A percentile compares a stretch with the other conserved stretches of the same genome.
These are phyloP conservation scores for Fusarium pseudoanthophilum DNA, from an alignment of 2,329 filamentous ascomycete genomes.

Conservation along the genomic window DNA sequence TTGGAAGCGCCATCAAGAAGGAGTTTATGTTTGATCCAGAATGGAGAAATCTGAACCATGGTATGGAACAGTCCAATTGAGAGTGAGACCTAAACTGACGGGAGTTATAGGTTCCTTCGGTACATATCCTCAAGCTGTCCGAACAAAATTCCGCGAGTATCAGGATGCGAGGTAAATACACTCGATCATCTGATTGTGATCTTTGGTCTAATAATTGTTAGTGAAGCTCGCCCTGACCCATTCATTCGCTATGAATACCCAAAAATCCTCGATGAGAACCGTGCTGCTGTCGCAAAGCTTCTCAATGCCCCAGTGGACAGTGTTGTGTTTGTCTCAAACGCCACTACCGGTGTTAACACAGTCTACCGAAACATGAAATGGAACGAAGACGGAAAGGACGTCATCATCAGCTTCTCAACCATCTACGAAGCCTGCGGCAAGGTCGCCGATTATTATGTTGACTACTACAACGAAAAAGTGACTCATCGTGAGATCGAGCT, in stretches of 20 bases:
- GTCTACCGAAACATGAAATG: constrained; percentile 81
- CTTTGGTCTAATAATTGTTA: not conserved
- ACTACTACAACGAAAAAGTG: constrained; percentile 65
- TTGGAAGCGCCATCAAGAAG: constrained; percentile 60
- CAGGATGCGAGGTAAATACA: constrained; percentile 62
- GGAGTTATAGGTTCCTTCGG: constrained; percentile 76
- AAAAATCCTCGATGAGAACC: constrained; percentile 71
- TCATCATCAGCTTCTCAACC: constrained; percentile 81
- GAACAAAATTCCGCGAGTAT: constrained; percentile 68
- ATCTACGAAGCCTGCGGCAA: constrained; percentile 84
- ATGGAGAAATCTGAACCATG: constrained; percentile 83
- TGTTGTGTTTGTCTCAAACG: constrained; percentile 83
- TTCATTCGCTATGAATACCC: constrained; percentile 80
- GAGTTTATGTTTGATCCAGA: constrained; percentile 75
- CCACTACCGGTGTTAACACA: constrained; percentile 81
- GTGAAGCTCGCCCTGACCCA: constrained; percentile 75
- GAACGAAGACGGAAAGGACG: constrained; percentile 75
- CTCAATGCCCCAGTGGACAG: constrained; percentile 73
- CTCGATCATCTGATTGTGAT: not conserved
- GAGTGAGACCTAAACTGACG: not conserved
- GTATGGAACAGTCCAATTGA: constrained; percentile 54
- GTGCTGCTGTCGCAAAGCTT: constrained; percentile 72
- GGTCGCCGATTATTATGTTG: constrained; percentile 75
- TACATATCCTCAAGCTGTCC: constrained; percentile 73
- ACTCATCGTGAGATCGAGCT: constrained; percentile 66